Conservation (phyloP, 768 basidiomycete genomes). For the Omphalotus guepiniiformis region DNA sequence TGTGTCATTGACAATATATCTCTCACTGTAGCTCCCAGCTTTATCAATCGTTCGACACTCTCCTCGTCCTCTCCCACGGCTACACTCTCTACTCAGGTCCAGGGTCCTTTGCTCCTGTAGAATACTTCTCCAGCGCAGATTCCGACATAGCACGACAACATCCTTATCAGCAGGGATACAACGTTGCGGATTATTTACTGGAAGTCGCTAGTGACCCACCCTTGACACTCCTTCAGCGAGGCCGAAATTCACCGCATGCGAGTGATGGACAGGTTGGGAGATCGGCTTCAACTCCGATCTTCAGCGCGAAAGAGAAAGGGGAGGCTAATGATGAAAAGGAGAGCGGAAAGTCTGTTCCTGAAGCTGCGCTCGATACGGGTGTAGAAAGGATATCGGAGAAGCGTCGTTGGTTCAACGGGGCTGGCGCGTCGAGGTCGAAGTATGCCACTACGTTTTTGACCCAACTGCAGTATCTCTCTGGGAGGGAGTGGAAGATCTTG, state of each 20-base stretch:
- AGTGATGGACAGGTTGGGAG: no score
- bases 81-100: slow-evolving; percentile 75
- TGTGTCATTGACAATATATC: neutral
- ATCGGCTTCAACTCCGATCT: no score
- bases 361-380: neutral
- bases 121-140: slow-evolving; percentile 54
- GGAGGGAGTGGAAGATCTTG: slow-evolving; percentile 83
- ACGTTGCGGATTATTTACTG: slow-evolving; percentile 88
- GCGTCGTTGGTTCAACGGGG: slow-evolving; percentile 9
- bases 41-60: slow-evolving; percentile 81
- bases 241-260: no score
- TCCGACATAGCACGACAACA: slow-evolving; percentile 32
- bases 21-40: slow-evolving; percentile 58
- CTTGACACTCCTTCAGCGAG: slow-evolving; percentile 28
- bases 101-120: slow-evolving; percentile 65
- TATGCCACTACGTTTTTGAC: slow-evolving; percentile 85
- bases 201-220: slow-evolving; percentile 78
- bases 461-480: slow-evolving; percentile 77
- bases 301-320: neutral
- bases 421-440: slow-evolving; percentile 19
- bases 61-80: slow-evolving; percentile 76
- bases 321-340: slow-evolving; percentile 9
- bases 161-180: slow-evolving; percentile 75
- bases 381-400: slow-evolving; percentile 12
- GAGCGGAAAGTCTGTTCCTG: slow-evolving; percentile 8